Base-by-base conservation (phyloP, 2,329 filamentous ascomycete genomes). In the Blastomyces percursus region DNA sequence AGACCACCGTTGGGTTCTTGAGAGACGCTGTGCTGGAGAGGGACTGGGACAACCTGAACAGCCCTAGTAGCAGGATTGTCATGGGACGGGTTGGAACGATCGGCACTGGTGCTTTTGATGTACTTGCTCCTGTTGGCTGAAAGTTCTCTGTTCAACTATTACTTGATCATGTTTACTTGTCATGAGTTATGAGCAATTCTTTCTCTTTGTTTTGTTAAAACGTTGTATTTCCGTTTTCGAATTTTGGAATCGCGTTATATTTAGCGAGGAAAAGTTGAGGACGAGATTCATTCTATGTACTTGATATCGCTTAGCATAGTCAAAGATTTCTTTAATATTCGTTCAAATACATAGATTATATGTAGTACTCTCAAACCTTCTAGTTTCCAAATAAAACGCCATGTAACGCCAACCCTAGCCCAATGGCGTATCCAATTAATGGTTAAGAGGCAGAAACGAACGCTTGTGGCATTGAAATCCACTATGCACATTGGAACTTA, bases 1-100 rank as follows among this genome's bases (percentile, higher is more conserved):
- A 99, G 82, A 99, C 94, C 3, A 99, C 94, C 2, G 84, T 97
- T 48, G 87, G 89, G 0, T 96, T 96, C 80, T 81, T 99, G 71
- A 92, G 89, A 75, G 94, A 97, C 72, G 92, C 94, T 1, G 88
- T 96, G 32, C 79, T 95, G 63, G 91, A 96, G 71, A 87, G 90
- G 59, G 94, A 97, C 75, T 90, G 86, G 82, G 94, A 99, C 75
- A 89, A 94, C 70, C 79, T 99, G 64, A 85, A 83, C 64, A 91
- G 88, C 64, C 94, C 95, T 0, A 94, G 89, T 74, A 87, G 90
- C 66, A 84, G 93, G 64, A 89, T 99, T 70, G 92, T 97, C 58
- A 86, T 94, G 72, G 94, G 95, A 19, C 84, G 86, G 71, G 80
- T 94, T 64, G 88, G 90, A 58, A 88, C 84, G 67, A 85, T 95